These are phyloP conservation scores for Clarireedia sp. DNA, from an alignment of 2,329 filamentous ascomycete species.

Conservation along the genomic window DNA sequence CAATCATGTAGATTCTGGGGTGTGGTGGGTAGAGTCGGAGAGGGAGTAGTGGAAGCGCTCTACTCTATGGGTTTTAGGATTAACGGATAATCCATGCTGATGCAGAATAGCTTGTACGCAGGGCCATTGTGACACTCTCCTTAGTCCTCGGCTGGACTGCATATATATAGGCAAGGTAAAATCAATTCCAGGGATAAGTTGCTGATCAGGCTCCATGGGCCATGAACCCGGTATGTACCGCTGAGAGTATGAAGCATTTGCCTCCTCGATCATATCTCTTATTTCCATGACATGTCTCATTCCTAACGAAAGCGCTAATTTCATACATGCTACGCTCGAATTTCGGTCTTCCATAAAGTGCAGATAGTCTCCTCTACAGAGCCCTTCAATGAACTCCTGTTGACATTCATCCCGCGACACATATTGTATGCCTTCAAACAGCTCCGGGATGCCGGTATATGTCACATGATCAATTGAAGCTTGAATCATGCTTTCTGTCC, in stretches of 20 bases:
- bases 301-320: not conserved
- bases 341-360: not conserved
- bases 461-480: not conserved
- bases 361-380: not conserved
- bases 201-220: not conserved
- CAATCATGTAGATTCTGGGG: too few relatives aligned
- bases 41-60: too few relatives aligned
- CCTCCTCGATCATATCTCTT: not conserved
- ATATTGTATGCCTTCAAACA: not conserved
- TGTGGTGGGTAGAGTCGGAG: too few relatives aligned
- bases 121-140: too few relatives aligned
- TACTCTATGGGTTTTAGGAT: too few relatives aligned
- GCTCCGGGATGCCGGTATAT: not conserved
- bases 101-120: too few relatives aligned
- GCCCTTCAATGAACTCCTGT: not conserved
- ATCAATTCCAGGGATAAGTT: not conserved
- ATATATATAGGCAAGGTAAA: not conserved
- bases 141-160: too few relatives aligned
- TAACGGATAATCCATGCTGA: too few relatives aligned
- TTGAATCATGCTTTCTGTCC: not conserved
- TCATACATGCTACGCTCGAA: not conserved
- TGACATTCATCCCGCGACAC: not conserved
- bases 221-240: not conserved
- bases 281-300: not conserved
- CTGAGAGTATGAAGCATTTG: not conserved